A percentile compares a stretch with the other conserved stretches of the same genome.
Evolutionary conservation across 2,329 filamentous ascomycete genomes (phyloP).

Genomic region (Ophiosphaerella herpotricha): DNA sequence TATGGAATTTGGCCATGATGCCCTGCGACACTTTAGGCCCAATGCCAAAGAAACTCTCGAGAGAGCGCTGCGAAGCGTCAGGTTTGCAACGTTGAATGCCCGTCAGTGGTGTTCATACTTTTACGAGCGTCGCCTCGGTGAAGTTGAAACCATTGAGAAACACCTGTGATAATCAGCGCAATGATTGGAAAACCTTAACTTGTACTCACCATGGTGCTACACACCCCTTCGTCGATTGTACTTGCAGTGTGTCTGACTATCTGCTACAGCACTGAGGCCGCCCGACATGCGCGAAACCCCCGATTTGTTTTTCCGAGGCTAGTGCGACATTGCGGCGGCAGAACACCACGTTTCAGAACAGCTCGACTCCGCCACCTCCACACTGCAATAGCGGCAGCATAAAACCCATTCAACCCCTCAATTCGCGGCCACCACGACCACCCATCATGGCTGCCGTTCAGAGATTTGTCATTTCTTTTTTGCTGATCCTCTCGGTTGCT

Average conservation of each 20-base stretch:
- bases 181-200: slow-evolving; percentile 1
- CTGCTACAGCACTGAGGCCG: slow-evolving; percentile 14
- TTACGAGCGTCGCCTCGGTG: slow-evolving; percentile 78
- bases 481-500: slow-evolving; percentile 74
- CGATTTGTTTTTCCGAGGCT: slow-evolving; percentile 7
- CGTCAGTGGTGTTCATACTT: slow-evolving; percentile 59
- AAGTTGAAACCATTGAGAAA: slow-evolving; percentile 89
- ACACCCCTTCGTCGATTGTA: slow-evolving; percentile 15
- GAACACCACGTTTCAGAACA: slow-evolving; percentile 42
- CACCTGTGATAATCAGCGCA: slow-evolving; percentile 58
- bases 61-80: slow-evolving; percentile 61
- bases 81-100: slow-evolving; percentile 35
- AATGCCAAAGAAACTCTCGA: slow-evolving; percentile 55
- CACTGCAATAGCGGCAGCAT: slow-evolving; percentile 26
- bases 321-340: slow-evolving; percentile 17
- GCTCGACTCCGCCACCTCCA: slow-evolving; percentile 12
- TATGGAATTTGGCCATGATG: slow-evolving; percentile 86
- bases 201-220: slow-evolving; percentile 29
- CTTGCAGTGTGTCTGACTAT: slow-evolving; percentile 20
- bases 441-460: slow-evolving; percentile 74
- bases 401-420: slow-evolving; percentile 28
- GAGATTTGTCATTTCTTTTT: slow-evolving; percentile 70
- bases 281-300: slow-evolving; percentile 7
- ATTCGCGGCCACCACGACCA: slow-evolving; percentile 19
- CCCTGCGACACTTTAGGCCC: slow-evolving; percentile 57